Conservation (phyloP, 306 rosid genomes). For the Adenanthera pavonina region DNA sequence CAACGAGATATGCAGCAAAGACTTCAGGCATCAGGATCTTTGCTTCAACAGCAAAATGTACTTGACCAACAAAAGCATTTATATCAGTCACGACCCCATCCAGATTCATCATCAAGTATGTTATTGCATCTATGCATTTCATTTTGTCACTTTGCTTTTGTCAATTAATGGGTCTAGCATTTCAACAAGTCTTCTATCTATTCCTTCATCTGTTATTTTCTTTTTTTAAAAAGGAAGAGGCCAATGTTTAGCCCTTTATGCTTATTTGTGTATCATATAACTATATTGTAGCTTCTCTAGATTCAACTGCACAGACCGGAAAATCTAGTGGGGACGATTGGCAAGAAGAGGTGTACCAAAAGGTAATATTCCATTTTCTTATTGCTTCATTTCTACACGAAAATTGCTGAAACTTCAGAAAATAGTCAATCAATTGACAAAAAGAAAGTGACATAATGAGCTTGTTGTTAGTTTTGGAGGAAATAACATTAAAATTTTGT, state of each 20-base stretch:
- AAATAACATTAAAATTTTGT: background rate
- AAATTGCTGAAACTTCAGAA: constrained; percentile 19
- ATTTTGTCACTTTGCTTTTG: constrained; percentile 24
- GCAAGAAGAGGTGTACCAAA: constrained; percentile 86
- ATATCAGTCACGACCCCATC: constrained; percentile 77
- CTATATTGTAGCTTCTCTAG: constrained; percentile 69
- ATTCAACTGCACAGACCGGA: constrained; percentile 73
- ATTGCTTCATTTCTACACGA: constrained; percentile 7
- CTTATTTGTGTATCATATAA: constrained; percentile 27
- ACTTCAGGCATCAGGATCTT: constrained; percentile 70
- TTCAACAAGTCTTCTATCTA: background rate
- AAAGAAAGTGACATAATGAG: background rate
- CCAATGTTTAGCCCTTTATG: constrained; percentile 27
- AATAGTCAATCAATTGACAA: background rate
- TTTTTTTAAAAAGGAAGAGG: background rate
- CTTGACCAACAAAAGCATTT: constrained; percentile 83
- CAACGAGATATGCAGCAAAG: constrained; percentile 86
- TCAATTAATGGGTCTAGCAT: constrained; percentile 21
- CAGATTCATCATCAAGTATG: constrained; percentile 86
- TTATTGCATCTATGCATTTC: constrained; percentile 37
- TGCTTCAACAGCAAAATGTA: constrained; percentile 73
- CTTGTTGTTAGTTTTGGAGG: constrained; percentile 5
- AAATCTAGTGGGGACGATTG: constrained; percentile 75
- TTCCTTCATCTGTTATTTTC: background rate
- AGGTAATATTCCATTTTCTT: constrained; percentile 55